These are phyloP conservation scores for Fusarium foetens DNA, from an alignment of 2,329 filamentous ascomycete species.

Conservation along the genomic window DNA sequence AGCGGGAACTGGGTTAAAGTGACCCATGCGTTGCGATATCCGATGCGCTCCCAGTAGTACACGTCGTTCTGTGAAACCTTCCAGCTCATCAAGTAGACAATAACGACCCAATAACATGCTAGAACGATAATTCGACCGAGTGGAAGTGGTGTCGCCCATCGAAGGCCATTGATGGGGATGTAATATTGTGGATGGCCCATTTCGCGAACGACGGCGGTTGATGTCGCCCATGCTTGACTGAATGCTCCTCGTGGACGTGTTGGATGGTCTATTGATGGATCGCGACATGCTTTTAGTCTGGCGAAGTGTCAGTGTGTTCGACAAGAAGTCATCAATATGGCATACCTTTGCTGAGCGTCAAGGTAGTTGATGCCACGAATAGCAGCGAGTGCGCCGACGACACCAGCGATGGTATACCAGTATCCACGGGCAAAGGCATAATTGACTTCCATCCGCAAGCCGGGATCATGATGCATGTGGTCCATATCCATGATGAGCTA, in stretches of 20 bases:
- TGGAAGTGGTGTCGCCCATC: constrained; percentile 68
- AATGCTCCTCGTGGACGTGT: constrained; percentile 61
- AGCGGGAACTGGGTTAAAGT: constrained; percentile 72
- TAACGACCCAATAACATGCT: constrained; percentile 66
- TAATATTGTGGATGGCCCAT: constrained; percentile 65
- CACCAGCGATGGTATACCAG: constrained; percentile 68
- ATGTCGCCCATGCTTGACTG: constrained; percentile 66
- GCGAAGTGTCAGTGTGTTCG: not conserved
- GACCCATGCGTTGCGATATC: constrained; percentile 75
- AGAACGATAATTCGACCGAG: constrained; percentile 66
- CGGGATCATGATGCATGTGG: constrained; percentile 44
- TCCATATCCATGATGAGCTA: constrained; percentile 49
- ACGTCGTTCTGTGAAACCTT: constrained; percentile 61
- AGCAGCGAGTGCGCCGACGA: constrained; percentile 55
- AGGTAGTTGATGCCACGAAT: constrained; percentile 57
- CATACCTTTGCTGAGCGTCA: constrained; percentile 55
- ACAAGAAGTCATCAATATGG: not conserved
- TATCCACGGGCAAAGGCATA: constrained; percentile 63
- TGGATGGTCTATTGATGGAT: constrained; percentile 58
- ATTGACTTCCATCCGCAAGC: constrained; percentile 56
- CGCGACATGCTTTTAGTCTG: constrained; percentile 60
- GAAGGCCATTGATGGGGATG: constrained; percentile 56
- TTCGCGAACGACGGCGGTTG: constrained; percentile 67
- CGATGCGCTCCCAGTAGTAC: constrained; percentile 72
- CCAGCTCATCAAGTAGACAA: constrained; percentile 66